phyloP scores from a whole-genome alignment of 2,329 filamentous ascomycete genomes.

The Fusarium veterinarium region DNA sequence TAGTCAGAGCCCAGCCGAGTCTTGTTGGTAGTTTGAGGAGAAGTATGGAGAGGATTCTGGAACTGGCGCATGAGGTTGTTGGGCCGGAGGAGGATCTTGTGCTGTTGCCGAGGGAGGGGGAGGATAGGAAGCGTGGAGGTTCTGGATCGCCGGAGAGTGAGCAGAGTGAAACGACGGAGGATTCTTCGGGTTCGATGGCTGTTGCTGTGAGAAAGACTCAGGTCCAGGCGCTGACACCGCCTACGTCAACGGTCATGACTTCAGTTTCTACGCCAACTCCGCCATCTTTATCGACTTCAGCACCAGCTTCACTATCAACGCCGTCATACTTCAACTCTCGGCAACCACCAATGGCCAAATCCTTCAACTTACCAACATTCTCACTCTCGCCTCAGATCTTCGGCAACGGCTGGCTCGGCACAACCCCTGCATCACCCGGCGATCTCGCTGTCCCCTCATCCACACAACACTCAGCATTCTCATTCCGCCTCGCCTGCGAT shows the following conservation, averaged over 20 bases:
- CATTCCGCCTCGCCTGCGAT: conserved; percentile 37
- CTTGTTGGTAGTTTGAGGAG: conserved; percentile 35
- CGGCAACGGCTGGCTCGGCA: conserved; percentile 41
- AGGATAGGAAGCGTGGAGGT: background rate
- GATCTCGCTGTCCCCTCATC: background rate
- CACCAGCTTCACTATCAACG: conserved; percentile 1
- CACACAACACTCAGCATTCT: conserved; percentile 28
- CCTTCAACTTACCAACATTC: conserved; percentile 9
- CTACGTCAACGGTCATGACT: conserved; percentile 1
- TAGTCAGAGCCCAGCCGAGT: conserved; percentile 33
- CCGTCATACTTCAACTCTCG: conserved; percentile 7
- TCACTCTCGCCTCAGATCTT: conserved; percentile 37
- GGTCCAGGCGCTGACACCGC: background rate
- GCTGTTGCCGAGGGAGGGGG: conserved; percentile 9
- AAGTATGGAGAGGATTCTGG: conserved; percentile 39
- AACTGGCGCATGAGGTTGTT: conserved; percentile 43
- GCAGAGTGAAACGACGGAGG: conserved; percentile 16
- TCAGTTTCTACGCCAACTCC: background rate
- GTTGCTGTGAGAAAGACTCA: conserved; percentile 11
- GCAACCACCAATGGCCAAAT: conserved; percentile 10
- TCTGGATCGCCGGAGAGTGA: conserved; percentile 19
- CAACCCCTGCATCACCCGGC: conserved; percentile 23
- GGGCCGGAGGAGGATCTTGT: conserved; percentile 39
- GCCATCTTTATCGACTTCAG: background rate
- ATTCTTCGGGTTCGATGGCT: conserved; percentile 9